phyloP scores from a whole-genome alignment of 176 grass and related monocot species.

The Olyra latifolia region DNA sequence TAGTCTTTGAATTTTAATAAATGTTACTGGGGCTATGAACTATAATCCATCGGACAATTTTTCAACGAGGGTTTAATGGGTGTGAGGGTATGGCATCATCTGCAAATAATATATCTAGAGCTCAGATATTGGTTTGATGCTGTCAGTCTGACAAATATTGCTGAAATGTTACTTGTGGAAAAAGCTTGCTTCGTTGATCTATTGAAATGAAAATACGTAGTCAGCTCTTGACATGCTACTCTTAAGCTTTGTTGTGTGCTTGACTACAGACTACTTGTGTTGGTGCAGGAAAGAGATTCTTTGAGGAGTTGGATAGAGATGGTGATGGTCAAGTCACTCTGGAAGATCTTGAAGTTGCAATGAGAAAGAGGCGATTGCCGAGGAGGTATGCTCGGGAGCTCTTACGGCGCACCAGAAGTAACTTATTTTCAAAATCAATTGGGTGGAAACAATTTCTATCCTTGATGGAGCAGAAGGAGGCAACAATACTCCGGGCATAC shows the following conservation, averaged over 20 bases:
- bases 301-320: constrained; percentile 95
- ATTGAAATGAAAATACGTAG: neutral
- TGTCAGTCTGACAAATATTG: neutral
- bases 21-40: neutral
- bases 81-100: neutral
- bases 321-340: constrained; percentile 88
- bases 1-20: neutral
- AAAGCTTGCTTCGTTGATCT: neutral
- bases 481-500: constrained; percentile 90
- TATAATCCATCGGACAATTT: constrained; percentile 7
- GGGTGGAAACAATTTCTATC: constrained; percentile 95
- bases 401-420: constrained; percentile 70
- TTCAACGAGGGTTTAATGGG: neutral
- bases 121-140: no score
- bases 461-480: constrained; percentile 98
- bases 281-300: constrained; percentile 85
- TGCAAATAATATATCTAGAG: neutral
- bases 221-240: constrained; percentile 5
- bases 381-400: constrained; percentile 82
- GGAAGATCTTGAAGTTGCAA: constrained; percentile 94
- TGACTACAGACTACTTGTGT: neutral
- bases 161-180: neutral
- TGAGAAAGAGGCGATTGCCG: constrained; percentile 82
- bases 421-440: constrained; percentile 93
- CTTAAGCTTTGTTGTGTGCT: neutral